Conservation (phyloP, 78 protist species). For the Dictyostelium capitatum region DNA sequence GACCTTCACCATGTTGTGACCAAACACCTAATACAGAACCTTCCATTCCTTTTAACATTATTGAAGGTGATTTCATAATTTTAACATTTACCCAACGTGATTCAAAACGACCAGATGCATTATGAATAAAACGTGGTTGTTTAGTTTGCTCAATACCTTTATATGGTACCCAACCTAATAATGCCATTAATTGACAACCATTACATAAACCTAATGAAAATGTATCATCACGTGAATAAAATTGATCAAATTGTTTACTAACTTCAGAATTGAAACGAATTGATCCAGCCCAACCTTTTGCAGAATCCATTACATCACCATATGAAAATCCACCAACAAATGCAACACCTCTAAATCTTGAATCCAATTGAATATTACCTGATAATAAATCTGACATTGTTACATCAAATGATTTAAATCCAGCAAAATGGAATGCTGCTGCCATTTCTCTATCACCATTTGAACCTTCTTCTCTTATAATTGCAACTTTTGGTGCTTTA, state of each 20-base stretch:
- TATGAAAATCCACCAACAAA: conserved; percentile 96
- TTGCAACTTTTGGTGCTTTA: conserved; percentile 84
- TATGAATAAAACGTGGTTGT: conserved; percentile 93
- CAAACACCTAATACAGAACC: conserved; percentile 84
- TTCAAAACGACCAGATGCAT: conserved; percentile 93
- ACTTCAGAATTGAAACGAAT: conserved; percentile 63
- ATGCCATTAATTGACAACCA: conserved; percentile 96
- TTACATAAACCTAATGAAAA: conserved; percentile 97
- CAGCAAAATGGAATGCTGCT: conserved; percentile 89
- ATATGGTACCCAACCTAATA: conserved; percentile 89
- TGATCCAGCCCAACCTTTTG: conserved; percentile 95
- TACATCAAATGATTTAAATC: conserved; percentile 91
- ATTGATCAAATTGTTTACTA: conserved; percentile 79
- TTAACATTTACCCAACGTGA: conserved; percentile 84
- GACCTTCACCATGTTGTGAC: conserved; percentile 97
- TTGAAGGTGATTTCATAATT: conserved; percentile 63
- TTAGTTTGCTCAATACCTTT: conserved; percentile 24
- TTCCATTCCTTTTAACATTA: conserved; percentile 90
- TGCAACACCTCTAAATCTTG: conserved; percentile 91
- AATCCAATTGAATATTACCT: conserved; percentile 67
- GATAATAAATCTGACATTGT: conserved; percentile 88
- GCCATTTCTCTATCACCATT: conserved; percentile 97
- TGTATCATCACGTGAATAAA: conserved; percentile 90
- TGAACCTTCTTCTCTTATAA: conserved; percentile 95
- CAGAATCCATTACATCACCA: conserved; percentile 94